Evolutionary conservation across 306 rosid species (phyloP), one percentile per base, ranked within the genome.

Genomic region (Corylus americana): DNA sequence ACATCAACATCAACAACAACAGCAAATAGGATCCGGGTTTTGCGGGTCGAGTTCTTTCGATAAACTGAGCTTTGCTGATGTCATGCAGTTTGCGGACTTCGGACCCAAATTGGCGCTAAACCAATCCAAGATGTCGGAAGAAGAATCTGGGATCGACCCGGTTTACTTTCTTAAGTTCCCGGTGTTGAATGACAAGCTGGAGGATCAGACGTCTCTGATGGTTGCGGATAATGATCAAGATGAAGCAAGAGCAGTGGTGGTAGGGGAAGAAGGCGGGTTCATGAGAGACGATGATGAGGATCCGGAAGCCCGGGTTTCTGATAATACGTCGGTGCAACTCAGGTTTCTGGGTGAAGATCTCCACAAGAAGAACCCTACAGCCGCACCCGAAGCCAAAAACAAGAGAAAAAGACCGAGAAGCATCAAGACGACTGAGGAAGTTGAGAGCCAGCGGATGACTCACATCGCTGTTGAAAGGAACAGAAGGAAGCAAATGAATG

Each of bases 361-460:
- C 1, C 64, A 73, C 4, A 42, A 48, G 7, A 79, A 84, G 55
- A 86, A 82, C 72, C 71, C 74, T 70, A 64, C 37, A 42, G 5
- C 6, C 4, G 5, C 11, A 1, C 82, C 73, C 47, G 89, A 89
- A 75, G 77, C 31, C 31, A 89, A 86, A 83, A 90, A 81, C 83
- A 94, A 92, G 84, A 89, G 94, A 79, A 94, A 94, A 77, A 83
- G 98, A 54, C 88, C 93, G 5, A 83, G 98, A 78, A 83, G 82
- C 5, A 79, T 86, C 22, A 94, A 94, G 82, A 94, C 96, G 8
- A 94, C 75, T 29, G 94, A 92, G 72, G 98, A 94, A 73, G 98
- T 94, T 16, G 98, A 94, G 75, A 94, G 98, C 83, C 98, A 94
- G 74, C 79, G 98, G 1, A 94, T 94, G 98, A 94, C 98, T 66